A percentile compares a stretch with the other conserved stretches of the same genome.
Conservation (phyloP, 306 rosid genomes). For the Quercus engelmannii region DNA sequence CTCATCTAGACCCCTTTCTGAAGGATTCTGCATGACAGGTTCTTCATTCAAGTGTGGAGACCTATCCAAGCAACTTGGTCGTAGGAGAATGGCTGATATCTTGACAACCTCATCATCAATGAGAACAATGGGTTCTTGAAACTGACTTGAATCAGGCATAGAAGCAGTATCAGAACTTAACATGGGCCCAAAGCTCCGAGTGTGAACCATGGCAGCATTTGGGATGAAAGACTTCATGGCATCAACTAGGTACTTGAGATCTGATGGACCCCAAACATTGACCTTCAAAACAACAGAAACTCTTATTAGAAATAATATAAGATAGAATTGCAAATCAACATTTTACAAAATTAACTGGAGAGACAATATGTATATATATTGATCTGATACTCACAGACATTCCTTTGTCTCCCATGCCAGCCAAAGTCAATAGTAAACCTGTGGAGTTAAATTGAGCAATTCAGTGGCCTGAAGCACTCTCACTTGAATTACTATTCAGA, state of each 20-base stretch:
- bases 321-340: not conserved
- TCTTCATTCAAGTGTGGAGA: constrained; percentile 12
- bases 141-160: constrained; percentile 26
- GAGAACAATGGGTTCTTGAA: constrained; percentile 64
- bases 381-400: constrained; percentile 63
- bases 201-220: constrained; percentile 93
- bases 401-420: constrained; percentile 91
- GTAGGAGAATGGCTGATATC: constrained; percentile 75
- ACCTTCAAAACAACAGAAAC: constrained; percentile 48
- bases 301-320: constrained; percentile 2
- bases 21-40: constrained; percentile 5
- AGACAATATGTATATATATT: not conserved
- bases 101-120: constrained; percentile 81
- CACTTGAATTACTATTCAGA: not conserved
- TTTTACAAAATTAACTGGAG: not conserved
- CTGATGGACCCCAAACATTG: constrained; percentile 89
- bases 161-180: constrained; percentile 23
- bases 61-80: constrained; percentile 36
- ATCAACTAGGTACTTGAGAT: constrained; percentile 72
- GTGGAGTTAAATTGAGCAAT: constrained; percentile 22
- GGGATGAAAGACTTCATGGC: constrained; percentile 90
- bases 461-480: constrained; percentile 14
- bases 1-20: constrained; percentile 24
- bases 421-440: constrained; percentile 93
- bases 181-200: constrained; percentile 74